phyloP scores from a whole-genome alignment of 495 filamentous ascomycete species.

The Penicillium parvum region DNA sequence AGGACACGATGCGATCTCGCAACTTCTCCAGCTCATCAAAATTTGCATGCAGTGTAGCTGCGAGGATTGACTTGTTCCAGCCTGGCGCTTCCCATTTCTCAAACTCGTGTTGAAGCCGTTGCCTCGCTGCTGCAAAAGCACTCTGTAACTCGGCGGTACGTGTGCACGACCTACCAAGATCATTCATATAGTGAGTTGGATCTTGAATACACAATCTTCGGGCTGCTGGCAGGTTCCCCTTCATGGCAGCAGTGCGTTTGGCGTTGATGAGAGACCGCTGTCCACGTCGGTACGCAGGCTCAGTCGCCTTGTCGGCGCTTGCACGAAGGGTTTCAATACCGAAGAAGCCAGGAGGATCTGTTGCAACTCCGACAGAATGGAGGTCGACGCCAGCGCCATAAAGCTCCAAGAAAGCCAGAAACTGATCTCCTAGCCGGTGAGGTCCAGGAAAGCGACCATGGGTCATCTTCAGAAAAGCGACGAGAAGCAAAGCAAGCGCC shows the following conservation, averaged over 20 bases:
- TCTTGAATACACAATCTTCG: conserved; percentile 54
- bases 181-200: conserved; percentile 52
- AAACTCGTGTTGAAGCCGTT: conserved; percentile 16
- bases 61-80: conserved; percentile 21
- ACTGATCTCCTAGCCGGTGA: conserved; percentile 32
- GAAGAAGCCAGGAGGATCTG: conserved; percentile 47
- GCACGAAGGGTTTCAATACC: conserved; percentile 13
- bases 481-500: conserved; percentile 52
- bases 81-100: conserved; percentile 17
- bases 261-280: conserved; percentile 34
- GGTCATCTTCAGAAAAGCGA: conserved; percentile 46
- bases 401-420: conserved; percentile 49
- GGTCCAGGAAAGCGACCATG: conserved; percentile 28
- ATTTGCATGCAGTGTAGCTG: conserved; percentile 27
- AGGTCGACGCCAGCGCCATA: conserved; percentile 45
- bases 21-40: conserved; percentile 29
- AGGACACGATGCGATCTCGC: no score
- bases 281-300: conserved; percentile 32
- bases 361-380: conserved; percentile 42
- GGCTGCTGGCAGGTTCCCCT: conserved; percentile 23
- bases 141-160: conserved; percentile 30
- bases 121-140: conserved; percentile 22
- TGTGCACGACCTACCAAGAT: conserved; percentile 45
- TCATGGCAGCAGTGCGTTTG: conserved; percentile 30
- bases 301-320: background rate